Base-by-base conservation (phyloP, 2,329 filamentous ascomycete genomes). In the Phialemoniopsis sp. region DNA sequence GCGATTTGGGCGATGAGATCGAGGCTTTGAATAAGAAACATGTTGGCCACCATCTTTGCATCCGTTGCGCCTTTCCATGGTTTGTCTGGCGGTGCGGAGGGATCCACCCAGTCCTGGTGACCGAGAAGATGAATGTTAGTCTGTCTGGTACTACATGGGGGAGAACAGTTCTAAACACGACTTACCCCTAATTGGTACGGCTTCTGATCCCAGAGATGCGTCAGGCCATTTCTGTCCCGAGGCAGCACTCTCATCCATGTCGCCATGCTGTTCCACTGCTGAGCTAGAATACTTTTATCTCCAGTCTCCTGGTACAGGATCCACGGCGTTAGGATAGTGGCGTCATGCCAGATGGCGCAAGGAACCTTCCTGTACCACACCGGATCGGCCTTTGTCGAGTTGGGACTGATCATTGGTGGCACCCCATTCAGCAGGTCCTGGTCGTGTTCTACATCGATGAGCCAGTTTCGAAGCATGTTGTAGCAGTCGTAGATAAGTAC, bases 131-230 rank as follows among this genome's bases (percentile, higher is more conserved):
- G n/a, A n/a, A n/a, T n/a, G n/a, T n/a, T n/a, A n/a, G n/a, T n/a
- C n/a, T n/a, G n/a, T n/a, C n/a, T n/a, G n/a, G n/a, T n/a, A n/a
- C n/a, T n/a, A n/a, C n/a, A n/a, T n/a, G n/a, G n/a, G n/a, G n/a
- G n/a, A n/a, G n/a, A n/a, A n/a, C n/a, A n/a, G n/a, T n/a, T n/a
- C n/a, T n/a, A n/a, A n/a, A n/a, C n/a, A n/a, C n/a, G n/a, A n/a
- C n/a, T n/a, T n/a, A n/a, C n/a, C 12, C 59, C 61, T 7, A 60
- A 52, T 49, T 66, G 61, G 39, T 50, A 57, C 6, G 38, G 36
- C 16, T 50, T 45, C 9, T 45, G 41, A 34, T 59, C 52, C 63
- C 63, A 67, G 2, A 66, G 56, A 4, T 56, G n/a, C 53, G 21
- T 56, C 56, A n/a, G n/a, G n/a, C n/a, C n/a, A n/a, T n/a, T n/a